phyloP scores from a whole-genome alignment of 805 yeast species.

The Yarrowia sp. region DNA sequence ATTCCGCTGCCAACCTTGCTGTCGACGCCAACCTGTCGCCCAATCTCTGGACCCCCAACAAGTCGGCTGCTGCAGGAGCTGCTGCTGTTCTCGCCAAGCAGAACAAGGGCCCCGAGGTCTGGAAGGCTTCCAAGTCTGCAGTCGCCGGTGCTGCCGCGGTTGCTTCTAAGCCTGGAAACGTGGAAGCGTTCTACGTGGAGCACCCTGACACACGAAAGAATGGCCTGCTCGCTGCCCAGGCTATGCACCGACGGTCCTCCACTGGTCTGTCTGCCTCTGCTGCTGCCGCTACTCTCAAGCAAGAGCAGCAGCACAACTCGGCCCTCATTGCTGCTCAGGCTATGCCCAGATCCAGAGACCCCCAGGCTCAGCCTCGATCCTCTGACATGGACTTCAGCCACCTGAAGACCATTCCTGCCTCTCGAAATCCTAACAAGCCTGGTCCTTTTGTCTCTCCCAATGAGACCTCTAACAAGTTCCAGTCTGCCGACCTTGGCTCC shows the following conservation, averaged over 20 bases:
- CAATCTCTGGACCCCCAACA: constrained; percentile 38
- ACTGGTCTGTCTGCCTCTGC: constrained; percentile 33
- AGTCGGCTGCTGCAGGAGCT: constrained; percentile 35
- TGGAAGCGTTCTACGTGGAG: constrained; percentile 24
- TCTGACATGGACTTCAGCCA: constrained; percentile 10
- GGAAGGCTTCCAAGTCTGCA: constrained; percentile 33
- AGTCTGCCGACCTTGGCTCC: constrained; percentile 21
- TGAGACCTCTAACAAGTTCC: constrained; percentile 16
- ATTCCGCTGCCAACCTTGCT: constrained; percentile 39
- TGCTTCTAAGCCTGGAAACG: constrained; percentile 22
- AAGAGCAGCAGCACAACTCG: constrained; percentile 21
- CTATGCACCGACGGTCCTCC: constrained; percentile 26
- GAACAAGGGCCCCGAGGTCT: constrained; percentile 37
- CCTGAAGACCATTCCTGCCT: constrained; percentile 12
- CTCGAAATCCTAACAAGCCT: constrained; percentile 21
- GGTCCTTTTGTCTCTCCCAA: constrained; percentile 24
- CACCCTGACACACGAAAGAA: constrained; percentile 25
- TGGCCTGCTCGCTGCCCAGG: constrained; percentile 24
- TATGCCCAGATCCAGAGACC: constrained; percentile 22
- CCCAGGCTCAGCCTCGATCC: constrained; percentile 18
- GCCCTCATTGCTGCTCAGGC: constrained; percentile 23
- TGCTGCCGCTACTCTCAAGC: constrained; percentile 33
- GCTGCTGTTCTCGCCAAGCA: constrained; percentile 40
- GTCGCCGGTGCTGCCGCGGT: constrained; percentile 21
- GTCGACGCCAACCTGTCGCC: constrained; percentile 36